phyloP scores from a whole-genome alignment of 257 asterid species.

The Primulina huaijiensis region DNA sequence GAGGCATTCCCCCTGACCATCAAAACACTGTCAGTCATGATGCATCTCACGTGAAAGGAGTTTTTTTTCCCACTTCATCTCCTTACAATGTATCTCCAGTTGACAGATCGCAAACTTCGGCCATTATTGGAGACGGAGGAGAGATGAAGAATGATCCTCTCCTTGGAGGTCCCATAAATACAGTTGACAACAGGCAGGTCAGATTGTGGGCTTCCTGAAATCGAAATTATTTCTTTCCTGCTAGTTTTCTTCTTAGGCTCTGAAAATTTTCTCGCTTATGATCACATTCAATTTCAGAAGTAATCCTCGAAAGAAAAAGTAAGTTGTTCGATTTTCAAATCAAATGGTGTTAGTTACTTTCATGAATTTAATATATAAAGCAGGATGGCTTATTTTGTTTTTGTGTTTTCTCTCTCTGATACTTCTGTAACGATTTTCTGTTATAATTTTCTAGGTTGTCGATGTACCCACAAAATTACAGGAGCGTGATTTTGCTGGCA shows the following conservation, averaged over 20 bases:
- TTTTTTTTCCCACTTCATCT: constrained; percentile 64
- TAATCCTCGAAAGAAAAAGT: background rate
- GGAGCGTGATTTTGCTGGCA: constrained; percentile 82
- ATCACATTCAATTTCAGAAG: background rate
- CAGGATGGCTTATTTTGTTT: background rate
- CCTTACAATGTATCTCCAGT: constrained; percentile 69
- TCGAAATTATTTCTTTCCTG: constrained; percentile 24
- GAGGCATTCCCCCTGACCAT: constrained; percentile 60
- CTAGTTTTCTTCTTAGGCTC: constrained; percentile 15
- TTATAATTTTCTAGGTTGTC: constrained; percentile 49
- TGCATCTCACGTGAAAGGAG: constrained; percentile 54
- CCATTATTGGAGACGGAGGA: constrained; percentile 67
- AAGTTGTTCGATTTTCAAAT: background rate
- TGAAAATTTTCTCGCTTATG: background rate
- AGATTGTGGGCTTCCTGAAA: constrained; percentile 28
- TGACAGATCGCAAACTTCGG: constrained; percentile 62
- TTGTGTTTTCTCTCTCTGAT: constrained; percentile 20
- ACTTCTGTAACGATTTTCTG: constrained; percentile 21
- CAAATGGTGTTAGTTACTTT: background rate
- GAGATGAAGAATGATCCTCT: constrained; percentile 76
- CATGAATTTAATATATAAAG: background rate
- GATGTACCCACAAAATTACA: constrained; percentile 61
- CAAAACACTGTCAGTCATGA: constrained; percentile 48
- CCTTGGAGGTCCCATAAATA: constrained; percentile 68
- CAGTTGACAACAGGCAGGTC: constrained; percentile 69